Percentiles rank a stretch among this genome's conserved stretches.
These are phyloP conservation scores for Dillenia suffruticosa DNA, from an alignment of 164 flowering plant genomes.

Conservation along the genomic window DNA sequence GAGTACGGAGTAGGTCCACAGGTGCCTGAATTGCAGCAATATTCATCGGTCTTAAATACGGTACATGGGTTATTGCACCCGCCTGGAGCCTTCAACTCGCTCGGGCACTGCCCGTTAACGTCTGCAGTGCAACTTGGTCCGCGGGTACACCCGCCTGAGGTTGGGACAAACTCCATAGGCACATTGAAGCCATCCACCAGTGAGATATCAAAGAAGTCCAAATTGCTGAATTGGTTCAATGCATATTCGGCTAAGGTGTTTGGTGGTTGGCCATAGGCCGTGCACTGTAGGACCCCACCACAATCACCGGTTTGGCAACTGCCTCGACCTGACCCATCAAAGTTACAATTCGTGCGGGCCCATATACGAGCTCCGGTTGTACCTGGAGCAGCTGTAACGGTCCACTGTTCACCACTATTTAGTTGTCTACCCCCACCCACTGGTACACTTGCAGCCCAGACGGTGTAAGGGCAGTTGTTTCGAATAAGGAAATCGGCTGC, in stretches of 20 bases:
- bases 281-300: conserved; percentile 14
- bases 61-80: conserved; percentile 4
- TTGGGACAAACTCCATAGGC: conserved; percentile 10
- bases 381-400: conserved; percentile 9
- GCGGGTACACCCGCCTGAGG: conserved; percentile 1
- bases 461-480: conserved; percentile 19
- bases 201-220: conserved; percentile 20
- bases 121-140: conserved; percentile 7
- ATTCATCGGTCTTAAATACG: conserved; percentile 10
- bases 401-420: conserved; percentile 5
- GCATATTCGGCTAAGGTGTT: conserved; percentile 16
- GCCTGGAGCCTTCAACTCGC: conserved; percentile 4
- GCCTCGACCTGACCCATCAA: conserved; percentile 12
- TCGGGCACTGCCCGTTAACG: conserved; percentile 14
- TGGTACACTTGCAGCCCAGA: conserved; percentile 14
- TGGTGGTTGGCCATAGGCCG: conserved; percentile 8
- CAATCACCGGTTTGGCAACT: conserved; percentile 24
- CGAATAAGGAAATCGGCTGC: conserved; percentile 11
- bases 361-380: conserved; percentile 18
- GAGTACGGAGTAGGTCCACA: conserved; percentile 13
- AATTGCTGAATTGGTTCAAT: conserved; percentile 15
- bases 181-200: conserved; percentile 21
- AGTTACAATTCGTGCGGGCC: conserved; percentile 21
- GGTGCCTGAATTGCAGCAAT: conserved; percentile 12
- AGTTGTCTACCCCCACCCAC: conserved; percentile 13